Conservation (phyloP, 106 monocot species). For the Cymbidium sinense region DNA sequence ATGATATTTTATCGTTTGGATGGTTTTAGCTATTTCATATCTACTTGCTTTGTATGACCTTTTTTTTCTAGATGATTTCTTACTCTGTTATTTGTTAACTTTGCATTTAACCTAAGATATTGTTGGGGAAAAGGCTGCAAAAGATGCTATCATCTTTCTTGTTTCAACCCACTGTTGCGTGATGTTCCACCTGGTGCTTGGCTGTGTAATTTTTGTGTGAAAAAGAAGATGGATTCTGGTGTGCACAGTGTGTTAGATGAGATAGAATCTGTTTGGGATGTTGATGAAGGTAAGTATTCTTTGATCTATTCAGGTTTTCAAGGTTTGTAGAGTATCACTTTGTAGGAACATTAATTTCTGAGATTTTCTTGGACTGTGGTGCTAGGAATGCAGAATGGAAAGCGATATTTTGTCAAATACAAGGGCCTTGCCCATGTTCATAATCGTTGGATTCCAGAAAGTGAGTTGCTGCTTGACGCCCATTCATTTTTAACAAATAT, state of each 20-base stretch:
- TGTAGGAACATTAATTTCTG: conserved; percentile 7
- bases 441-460: conserved; percentile 73
- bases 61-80: not conserved
- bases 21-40: not conserved
- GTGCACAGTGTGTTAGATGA: conserved; percentile 51
- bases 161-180: conserved; percentile 40
- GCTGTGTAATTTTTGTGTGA: conserved; percentile 49
- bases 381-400: conserved; percentile 34
- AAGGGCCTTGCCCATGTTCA: conserved; percentile 77
- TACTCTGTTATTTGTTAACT: not conserved
- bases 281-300: conserved; percentile 38
- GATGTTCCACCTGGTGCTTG: conserved; percentile 41
- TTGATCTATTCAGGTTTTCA: not conserved
- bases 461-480: conserved; percentile 39
- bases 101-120: conserved; percentile 29
- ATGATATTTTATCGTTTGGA: not conserved
- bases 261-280: conserved; percentile 55
- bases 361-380: conserved; percentile 7
- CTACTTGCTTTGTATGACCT: not conserved
- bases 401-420: conserved; percentile 73
- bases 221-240: conserved; percentile 54
- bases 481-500: conserved; percentile 50
- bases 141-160: conserved; percentile 62
- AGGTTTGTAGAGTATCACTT: conserved; percentile 1
- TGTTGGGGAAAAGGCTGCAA: conserved; percentile 75